A percentile compares a stretch with the other conserved stretches of the same genome.
Evolutionary conservation across 1,284 basidiomycete genomes (phyloP).

Genomic region (Marasmius sp.): DNA sequence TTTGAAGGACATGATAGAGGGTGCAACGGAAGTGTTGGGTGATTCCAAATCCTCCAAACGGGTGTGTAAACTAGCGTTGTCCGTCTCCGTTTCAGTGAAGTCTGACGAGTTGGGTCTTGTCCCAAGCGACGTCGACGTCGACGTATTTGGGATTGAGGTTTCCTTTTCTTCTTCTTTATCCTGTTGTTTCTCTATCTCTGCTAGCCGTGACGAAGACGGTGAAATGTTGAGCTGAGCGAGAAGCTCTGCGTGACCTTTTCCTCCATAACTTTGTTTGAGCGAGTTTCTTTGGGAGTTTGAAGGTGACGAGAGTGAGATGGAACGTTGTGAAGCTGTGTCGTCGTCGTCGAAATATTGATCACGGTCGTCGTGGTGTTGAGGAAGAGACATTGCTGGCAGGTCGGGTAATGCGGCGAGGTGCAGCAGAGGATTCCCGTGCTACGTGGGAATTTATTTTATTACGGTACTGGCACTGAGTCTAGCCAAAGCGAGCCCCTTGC

Average conservation of each 20-base stretch:
- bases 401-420: background rate
- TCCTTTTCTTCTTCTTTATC: conserved; percentile 15
- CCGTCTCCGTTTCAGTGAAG: conserved; percentile 44
- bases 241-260: conserved; percentile 17
- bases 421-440: background rate
- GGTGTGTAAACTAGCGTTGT: conserved; percentile 48
- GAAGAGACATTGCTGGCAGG: background rate
- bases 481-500: no score
- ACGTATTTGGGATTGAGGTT: conserved; percentile 45
- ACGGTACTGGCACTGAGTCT: no score
- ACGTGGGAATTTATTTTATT: background rate
- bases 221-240: conserved; percentile 23
- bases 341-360: conserved; percentile 40
- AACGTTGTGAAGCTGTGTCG: conserved; percentile 79
- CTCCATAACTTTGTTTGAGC: conserved; percentile 11
- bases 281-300: conserved; percentile 44
- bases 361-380: background rate
- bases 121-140: conserved; percentile 46
- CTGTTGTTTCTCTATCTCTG: conserved; percentile 21
- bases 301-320: conserved; percentile 72
- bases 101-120: background rate
- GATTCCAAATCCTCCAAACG: conserved; percentile 40
- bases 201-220: conserved; percentile 19
- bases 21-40: conserved; percentile 50
- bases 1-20: conserved; percentile 44